Evolutionary conservation across 306 rosid genomes (phyloP).

Genomic region (Cucumis hystrix): DNA sequence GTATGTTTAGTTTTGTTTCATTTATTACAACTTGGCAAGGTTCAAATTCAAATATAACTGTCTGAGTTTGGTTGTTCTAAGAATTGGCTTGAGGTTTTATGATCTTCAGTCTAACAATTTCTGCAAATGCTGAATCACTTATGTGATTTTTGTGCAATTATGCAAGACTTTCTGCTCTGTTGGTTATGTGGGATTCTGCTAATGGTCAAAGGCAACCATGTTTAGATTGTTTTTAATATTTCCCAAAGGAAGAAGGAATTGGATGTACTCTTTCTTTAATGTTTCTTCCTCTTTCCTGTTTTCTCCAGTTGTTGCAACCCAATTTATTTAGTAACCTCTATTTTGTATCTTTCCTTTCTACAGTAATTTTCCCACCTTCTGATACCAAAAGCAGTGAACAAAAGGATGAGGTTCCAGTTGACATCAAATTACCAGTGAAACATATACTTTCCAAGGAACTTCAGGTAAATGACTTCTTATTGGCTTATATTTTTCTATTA

Average conservation of each 20-base stretch:
- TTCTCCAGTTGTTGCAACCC: not conserved
- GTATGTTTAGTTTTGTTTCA: not conserved
- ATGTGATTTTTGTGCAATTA: not conserved
- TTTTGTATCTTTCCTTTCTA: conserved; percentile 8
- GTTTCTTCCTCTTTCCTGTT: not conserved
- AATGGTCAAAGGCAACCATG: not conserved
- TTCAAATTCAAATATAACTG: not conserved
- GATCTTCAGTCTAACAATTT: not conserved
- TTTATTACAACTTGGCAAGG: not conserved
- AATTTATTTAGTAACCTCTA: conserved; percentile 2
- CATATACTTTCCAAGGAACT: conserved; percentile 79
- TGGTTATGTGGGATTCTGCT: not conserved
- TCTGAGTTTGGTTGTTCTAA: not conserved
- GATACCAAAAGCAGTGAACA: conserved; percentile 51
- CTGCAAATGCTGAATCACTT: not conserved
- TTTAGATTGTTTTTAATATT: not conserved
- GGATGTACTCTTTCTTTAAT: not conserved
- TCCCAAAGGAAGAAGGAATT: not conserved
- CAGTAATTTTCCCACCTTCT: conserved; percentile 44
- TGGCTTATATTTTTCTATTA: not conserved
- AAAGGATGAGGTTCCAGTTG: conserved; percentile 55
- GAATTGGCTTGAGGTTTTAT: not conserved
- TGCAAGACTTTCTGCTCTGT: not conserved
- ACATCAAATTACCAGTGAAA: conserved; percentile 73
- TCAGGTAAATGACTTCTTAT: conserved; percentile 36